Percentiles rank a stretch among this genome's conserved stretches.
Conservation (phyloP, 2,329 filamentous ascomycete genomes). For the Mycocentrospora acerina region DNA sequence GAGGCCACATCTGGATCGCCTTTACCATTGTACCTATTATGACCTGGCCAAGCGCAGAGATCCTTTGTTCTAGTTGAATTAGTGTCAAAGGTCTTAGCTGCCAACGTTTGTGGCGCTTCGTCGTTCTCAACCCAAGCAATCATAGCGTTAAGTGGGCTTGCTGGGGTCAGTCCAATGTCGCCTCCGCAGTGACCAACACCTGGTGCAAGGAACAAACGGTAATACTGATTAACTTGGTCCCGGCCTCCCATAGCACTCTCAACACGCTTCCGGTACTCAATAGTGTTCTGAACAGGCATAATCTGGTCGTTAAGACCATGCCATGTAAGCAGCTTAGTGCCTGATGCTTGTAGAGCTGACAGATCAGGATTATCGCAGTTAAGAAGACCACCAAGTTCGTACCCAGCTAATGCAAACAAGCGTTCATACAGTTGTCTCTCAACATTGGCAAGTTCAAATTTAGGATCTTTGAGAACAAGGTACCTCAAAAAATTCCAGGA, state of each 20-base stretch:
- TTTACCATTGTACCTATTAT: neutral
- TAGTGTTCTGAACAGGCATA: conserved; percentile 11
- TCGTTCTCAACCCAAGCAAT: conserved; percentile 35
- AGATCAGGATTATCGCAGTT: conserved; percentile 17
- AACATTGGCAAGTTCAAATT: conserved; percentile 11
- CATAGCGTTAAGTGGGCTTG: conserved; percentile 19
- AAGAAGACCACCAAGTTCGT: conserved; percentile 11
- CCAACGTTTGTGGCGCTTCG: conserved; percentile 18
- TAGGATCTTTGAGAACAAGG: conserved; percentile 2
- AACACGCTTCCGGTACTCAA: conserved; percentile 13
- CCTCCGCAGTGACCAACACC: conserved; percentile 30
- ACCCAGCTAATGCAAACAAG: conserved; percentile 9
- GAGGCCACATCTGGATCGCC: neutral
- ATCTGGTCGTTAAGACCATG: conserved; percentile 22
- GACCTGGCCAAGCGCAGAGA: conserved; percentile 8
- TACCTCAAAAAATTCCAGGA: too few relatives aligned
- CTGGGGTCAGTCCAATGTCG: conserved; percentile 23
- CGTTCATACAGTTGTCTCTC: conserved; percentile 7
- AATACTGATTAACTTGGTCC: conserved; percentile 15
- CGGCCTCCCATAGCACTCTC: conserved; percentile 13
- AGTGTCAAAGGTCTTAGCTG: conserved; percentile 6
- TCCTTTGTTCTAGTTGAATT: neutral
- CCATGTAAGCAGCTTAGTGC: conserved; percentile 26
- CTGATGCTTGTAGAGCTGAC: conserved; percentile 14
- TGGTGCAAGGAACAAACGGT: conserved; percentile 35